phyloP scores from a whole-genome alignment of 176 grass and related monocot species.

The Carex littledalei region DNA sequence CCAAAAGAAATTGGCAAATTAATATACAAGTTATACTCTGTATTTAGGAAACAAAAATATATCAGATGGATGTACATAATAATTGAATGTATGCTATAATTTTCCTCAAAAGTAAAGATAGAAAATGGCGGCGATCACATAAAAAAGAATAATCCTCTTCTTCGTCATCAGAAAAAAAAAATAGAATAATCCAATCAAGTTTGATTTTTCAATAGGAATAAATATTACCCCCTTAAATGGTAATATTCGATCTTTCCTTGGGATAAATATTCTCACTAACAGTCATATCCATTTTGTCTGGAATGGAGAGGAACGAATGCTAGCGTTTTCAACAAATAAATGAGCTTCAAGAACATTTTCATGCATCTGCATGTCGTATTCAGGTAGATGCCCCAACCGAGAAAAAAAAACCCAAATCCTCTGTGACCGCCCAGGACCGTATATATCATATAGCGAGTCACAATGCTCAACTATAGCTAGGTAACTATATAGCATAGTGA shows the following conservation, averaged over 20 bases:
- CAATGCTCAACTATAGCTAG: too few relatives aligned
- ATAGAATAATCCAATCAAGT: not conserved
- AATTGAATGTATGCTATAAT: not conserved
- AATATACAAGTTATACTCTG: not conserved
- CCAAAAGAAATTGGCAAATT: not conserved
- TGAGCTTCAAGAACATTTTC: constrained; percentile 10
- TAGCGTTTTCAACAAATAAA: not conserved
- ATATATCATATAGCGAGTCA: not conserved
- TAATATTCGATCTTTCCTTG: not conserved
- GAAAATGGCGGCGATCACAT: not conserved
- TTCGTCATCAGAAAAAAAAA: not conserved
- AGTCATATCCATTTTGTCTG: not conserved
- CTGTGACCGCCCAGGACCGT: not conserved
- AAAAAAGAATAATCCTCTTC: not conserved
- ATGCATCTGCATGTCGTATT: constrained; percentile 20
- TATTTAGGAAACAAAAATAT: not conserved
- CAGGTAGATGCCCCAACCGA: constrained; percentile 14
- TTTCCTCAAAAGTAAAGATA: not conserved
- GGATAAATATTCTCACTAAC: not conserved
- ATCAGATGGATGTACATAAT: not conserved
- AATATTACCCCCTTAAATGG: not conserved
- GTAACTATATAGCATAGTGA: too few relatives aligned
- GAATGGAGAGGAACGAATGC: not conserved
- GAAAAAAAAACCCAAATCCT: not conserved
- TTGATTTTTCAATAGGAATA: not conserved